Base-by-base conservation (phyloP, 2,329 filamentous ascomycete species). In the Phoma sp. region DNA sequence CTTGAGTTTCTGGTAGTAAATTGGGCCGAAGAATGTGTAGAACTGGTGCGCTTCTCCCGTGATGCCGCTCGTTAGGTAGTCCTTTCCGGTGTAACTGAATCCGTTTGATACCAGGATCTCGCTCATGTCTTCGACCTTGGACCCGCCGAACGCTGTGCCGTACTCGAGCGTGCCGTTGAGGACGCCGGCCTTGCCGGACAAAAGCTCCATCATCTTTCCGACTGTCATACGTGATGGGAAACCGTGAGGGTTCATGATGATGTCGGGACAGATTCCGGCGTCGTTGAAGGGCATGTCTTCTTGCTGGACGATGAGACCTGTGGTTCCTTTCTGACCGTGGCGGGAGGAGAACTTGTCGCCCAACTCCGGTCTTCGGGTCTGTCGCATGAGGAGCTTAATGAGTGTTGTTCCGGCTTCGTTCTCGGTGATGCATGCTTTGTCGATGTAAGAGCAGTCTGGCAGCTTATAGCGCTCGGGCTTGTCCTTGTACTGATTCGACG, bases 241-340 rank as follows among this genome's bases (percentile, higher is more conserved):
- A 87, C 95, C 95, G 78, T 99, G 95, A 0, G 96, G 95, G 80
- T 99, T 99, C 95, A 99, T 99, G 85, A 99, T 99, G 64, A 99
- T 97, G 76, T 99, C 95, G 0, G 95, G 95, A n/a, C 87, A 89
- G 62, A 99, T 86, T 2, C 95, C 96, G 46, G 84, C 81, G 76
- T 99, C 95, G 29, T 90, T 90, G 78, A 99, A 99, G 0, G 95
- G 95, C 87, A 99, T 90, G 72, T 99, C 95, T 71, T 95, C 92
- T 77, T 98, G 93, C 59, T 96, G 91, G 15, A 93, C 92, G 53
- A 99, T 97, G 65, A 98, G 93, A 51, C 95, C 95, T 1, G 96
- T 92, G 17, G 98, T 95, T 79, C 95, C 95, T 76, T 99, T 99
- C 71, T 99, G 95, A 17, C 95, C 95, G 83, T 99, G 95, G 55